Percentiles rank a stretch among this genome's conserved stretches.
Conservation (phyloP, 2,329 filamentous ascomycete species). For the Curvularia verruculosa region DNA sequence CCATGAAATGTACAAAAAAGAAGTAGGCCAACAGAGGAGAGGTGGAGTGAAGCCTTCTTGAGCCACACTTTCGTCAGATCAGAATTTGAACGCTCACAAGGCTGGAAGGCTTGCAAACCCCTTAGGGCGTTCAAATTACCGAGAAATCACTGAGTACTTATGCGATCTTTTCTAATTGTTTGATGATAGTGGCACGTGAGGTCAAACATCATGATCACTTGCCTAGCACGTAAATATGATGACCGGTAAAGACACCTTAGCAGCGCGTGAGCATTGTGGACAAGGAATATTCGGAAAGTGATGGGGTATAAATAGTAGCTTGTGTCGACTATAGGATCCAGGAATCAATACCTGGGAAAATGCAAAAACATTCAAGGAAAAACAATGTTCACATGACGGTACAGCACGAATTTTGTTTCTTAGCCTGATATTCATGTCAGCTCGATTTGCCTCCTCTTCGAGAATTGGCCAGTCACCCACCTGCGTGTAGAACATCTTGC, state of each 20-base stretch:
- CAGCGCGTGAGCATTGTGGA: background rate
- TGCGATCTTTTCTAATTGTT: no score
- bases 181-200: no score
- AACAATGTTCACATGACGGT: conserved; percentile 55
- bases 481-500: conserved; percentile 94
- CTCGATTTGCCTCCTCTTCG: background rate
- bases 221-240: no score
- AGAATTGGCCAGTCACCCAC: conserved; percentile 53
- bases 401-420: conserved; percentile 68
- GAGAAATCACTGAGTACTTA: no score
- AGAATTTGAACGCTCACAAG: no score
- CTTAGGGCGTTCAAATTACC: no score
- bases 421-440: conserved; percentile 50
- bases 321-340: conserved; percentile 11
- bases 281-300: background rate
- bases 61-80: no score
- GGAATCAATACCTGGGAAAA: conserved; percentile 4
- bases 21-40: no score
- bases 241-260: background rate
- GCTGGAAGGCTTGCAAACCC: no score
- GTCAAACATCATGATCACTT: no score
- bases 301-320: conserved; percentile 3
- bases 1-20: no score
- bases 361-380: conserved; percentile 4
- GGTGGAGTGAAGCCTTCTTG: no score